These are phyloP conservation scores for Colletotrichum tropicale DNA, from an alignment of 2,329 filamentous ascomycete genomes.

Conservation along the genomic window DNA sequence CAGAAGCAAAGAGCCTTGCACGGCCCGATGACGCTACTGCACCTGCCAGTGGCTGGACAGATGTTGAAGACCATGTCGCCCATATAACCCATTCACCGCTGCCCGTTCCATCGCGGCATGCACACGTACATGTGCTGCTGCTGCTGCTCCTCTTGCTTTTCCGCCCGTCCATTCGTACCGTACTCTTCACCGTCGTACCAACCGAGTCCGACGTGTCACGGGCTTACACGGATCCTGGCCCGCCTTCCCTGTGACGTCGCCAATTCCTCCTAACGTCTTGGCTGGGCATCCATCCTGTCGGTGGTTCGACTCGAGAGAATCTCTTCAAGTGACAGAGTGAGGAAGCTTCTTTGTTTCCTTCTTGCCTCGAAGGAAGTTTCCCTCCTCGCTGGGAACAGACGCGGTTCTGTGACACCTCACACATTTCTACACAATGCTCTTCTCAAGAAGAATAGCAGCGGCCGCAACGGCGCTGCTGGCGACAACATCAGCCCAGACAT, in stretches of 20 bases:
- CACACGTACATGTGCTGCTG: not conserved
- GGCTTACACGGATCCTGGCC: constrained; percentile 18
- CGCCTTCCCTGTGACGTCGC: constrained; percentile 13
- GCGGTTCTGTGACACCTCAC: not conserved
- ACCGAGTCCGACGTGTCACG: constrained; percentile 4
- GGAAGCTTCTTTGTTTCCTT: not conserved
- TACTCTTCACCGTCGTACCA: not conserved
- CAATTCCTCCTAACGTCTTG: not conserved
- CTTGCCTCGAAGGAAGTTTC: not conserved
- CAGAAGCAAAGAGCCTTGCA: constrained; percentile 1
- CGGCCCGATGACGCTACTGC: constrained; percentile 20
- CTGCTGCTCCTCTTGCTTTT: not conserved
- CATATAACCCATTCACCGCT: constrained; percentile 17
- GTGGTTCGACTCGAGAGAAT: not conserved
- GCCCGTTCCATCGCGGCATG: not conserved
- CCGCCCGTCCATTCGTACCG: not conserved
- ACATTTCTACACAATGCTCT: constrained; percentile 9
- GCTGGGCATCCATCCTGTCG: not conserved
- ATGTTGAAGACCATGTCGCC: not conserved
- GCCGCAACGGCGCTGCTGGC: constrained; percentile 26
- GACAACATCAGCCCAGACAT: constrained; percentile 40
- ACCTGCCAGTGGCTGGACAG: constrained; percentile 20
- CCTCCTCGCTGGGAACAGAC: not conserved
- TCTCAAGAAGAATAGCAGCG: constrained; percentile 14
- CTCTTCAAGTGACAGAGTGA: not conserved